Evolutionary conservation across 2,329 filamentous ascomycete genomes (phyloP).

Genomic region (Didymella pinodella): DNA sequence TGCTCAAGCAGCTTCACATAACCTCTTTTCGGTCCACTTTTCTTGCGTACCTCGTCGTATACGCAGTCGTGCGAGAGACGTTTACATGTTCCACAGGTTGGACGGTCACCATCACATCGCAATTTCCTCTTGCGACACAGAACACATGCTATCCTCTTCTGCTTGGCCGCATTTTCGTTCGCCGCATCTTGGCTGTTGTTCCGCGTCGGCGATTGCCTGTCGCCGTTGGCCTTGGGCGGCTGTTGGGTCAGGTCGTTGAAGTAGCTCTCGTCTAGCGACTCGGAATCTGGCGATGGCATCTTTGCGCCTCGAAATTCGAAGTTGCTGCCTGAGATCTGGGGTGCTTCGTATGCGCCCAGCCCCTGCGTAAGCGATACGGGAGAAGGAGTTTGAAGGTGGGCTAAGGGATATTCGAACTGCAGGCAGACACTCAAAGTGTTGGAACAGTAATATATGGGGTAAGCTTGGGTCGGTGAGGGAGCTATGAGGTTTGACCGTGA

Average conservation of each 20-base stretch:
- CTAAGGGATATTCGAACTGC: not conserved
- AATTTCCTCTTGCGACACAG: conserved; percentile 93
- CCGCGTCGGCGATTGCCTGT: conserved; percentile 46
- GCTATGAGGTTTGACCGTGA: conserved; percentile 5
- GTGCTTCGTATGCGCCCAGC: conserved; percentile 7
- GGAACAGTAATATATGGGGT: not conserved
- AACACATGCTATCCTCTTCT: conserved; percentile 93
- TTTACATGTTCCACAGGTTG: conserved; percentile 87
- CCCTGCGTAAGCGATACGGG: conserved; percentile 20
- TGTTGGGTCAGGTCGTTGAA: conserved; percentile 65
- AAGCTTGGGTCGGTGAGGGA: conserved; percentile 4
- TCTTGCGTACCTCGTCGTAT: conserved; percentile 91
- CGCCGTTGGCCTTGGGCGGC: conserved; percentile 35
- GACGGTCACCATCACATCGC: conserved; percentile 84
- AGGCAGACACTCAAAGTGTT: conserved; percentile 1
- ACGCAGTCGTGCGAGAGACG: conserved; percentile 86
- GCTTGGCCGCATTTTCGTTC: conserved; percentile 55
- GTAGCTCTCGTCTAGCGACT: conserved; percentile 56
- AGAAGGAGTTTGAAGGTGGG: not conserved
- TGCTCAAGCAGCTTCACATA: conserved; percentile 96
- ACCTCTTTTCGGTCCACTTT: conserved; percentile 92
- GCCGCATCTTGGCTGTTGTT: conserved; percentile 54
- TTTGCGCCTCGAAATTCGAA: conserved; percentile 13
- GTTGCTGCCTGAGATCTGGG: conserved; percentile 11
- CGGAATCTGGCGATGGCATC: conserved; percentile 44